Evolutionary conservation across 345 rosid genomes (phyloP), one percentile per base, ranked within the genome.

Genomic region (Turnera subulata): DNA sequence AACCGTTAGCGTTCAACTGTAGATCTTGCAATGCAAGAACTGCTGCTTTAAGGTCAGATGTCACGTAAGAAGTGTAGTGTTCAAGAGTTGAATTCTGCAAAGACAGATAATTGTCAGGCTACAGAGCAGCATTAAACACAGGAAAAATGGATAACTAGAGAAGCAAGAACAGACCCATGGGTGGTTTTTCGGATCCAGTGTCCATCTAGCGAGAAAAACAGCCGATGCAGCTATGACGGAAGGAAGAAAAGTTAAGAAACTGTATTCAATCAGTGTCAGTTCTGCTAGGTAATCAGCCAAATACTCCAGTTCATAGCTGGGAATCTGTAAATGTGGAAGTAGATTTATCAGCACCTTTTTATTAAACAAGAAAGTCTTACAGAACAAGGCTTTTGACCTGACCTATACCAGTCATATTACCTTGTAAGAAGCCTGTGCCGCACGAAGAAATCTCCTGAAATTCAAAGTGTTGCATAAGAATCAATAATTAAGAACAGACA

Each of bases 161-260:
- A 29, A 8, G 35, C 4, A 8, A 68, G 53, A 55, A 59, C 81
- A 51, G 50, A 92, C 98, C 98, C 98, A 92, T 50, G 98, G 96
- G 57, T 86, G 87, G 54, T 64, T 66, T 47, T 89, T 83, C 47
- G 78, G 92, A 64, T 88, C 88, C 67, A 89, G 43, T 1, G 98
- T 92, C 98, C 98, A 92, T 72, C 77, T 80, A 50, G 96, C 93
- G 11, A 92, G 95, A 69, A 92, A 86, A 22, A 92, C 89, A 50
- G 96, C 86, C 8, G 98, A 86, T 17, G 98, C 96, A 67, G 98
- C 96, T 56, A 84, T 73, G 24, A 80, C 59, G 24, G 98, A 92
- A 59, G 98, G 98, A 46, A 82, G 79, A 24, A 71, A 84, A 48
- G 67, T 84, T 75, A 92, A 58, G 81, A 89, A 88, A 20, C 58